A percentile compares a stretch with the other conserved stretches of the same genome.
phyloP scores from a whole-genome alignment of 1,284 basidiomycete genomes.

The Jaminaea rosea region DNA sequence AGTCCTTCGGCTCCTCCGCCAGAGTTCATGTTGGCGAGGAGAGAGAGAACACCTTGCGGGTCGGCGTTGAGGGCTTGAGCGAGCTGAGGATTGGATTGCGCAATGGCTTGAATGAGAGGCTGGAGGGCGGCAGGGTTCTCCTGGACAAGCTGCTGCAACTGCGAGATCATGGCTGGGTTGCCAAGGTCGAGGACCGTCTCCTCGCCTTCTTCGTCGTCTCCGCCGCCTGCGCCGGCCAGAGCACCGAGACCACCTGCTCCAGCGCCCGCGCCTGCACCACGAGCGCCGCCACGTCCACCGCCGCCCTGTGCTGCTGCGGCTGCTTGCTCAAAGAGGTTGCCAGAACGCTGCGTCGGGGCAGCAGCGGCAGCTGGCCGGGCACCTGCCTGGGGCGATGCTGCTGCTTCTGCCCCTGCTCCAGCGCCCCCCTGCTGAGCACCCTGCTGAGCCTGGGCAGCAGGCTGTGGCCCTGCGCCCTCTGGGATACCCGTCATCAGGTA shows the following conservation, averaged over 20 bases:
- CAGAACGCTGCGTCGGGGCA: constrained; percentile 23
- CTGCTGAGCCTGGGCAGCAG: constrained; percentile 37
- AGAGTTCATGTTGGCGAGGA: constrained; percentile 24
- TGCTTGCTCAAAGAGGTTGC: constrained; percentile 49
- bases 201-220: constrained; percentile 36
- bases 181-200: constrained; percentile 40
- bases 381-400: constrained; percentile 50
- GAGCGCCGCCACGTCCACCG: constrained; percentile 8
- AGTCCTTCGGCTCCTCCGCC: constrained; percentile 11
- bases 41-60: constrained; percentile 38
- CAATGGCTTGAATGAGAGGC: constrained; percentile 43
- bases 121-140: constrained; percentile 45
- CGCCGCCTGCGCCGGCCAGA: constrained; percentile 11
- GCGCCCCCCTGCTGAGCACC: constrained; percentile 52
- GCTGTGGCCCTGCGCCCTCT: constrained; percentile 1
- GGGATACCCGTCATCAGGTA: constrained; percentile 67
- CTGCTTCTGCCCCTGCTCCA: constrained; percentile 58
- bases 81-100: constrained; percentile 43
- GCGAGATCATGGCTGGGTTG: constrained; percentile 41
- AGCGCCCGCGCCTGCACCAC: constrained; percentile 8
- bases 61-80: constrained; percentile 41
- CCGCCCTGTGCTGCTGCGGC: constrained; percentile 37
- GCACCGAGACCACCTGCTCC: constrained; percentile 17
- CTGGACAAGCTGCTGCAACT: constrained; percentile 38
- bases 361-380: constrained; percentile 34